Base-by-base conservation (phyloP, 352 stramenopile genomes). In the Globisporangium nodosum region DNA sequence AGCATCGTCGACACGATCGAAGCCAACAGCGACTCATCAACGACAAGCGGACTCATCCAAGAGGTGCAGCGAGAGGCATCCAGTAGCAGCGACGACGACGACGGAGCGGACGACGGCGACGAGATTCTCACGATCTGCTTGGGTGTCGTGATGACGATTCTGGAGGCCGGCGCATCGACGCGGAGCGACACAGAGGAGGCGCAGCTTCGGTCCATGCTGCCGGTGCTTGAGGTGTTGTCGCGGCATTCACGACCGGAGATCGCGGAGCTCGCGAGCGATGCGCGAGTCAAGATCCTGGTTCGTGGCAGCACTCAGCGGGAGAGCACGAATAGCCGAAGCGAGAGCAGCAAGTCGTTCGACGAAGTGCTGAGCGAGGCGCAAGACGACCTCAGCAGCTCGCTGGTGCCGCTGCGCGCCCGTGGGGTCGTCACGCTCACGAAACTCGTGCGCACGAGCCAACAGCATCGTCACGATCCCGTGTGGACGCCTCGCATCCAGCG, bases 41-140 rank as follows among this genome's bases (percentile, higher is more conserved):
- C 48, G 15, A n/a, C 42, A 5, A 21, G 33, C 21, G 24, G 30
- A 18, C 33, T 62, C 24, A 49, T 62, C n/a, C 12, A 64, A 43
- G 58, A 62, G 35, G 49, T 64, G 30, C 21, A 40, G 35, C 31
- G 21, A 20, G 18, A 3, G 6, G 49, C 27, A 5, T 16, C 11
- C 27, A 61, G 6, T 49, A 49, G 9, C 7, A 48, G 20, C 45
- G 31, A 21, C 52, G 54, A 67, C n/a, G 56, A 55, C 5, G 69
- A 81, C 31, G 66, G 77, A 12, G 72, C 86, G 5, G 74, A 78
- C 58, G 77, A 83, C 21, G 73, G 69, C 12, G 71, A 78, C 21
- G 85, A 93, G 45, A 85, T 94, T 7, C 49, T 94, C 52, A 87
- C 73, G 3, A 78, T 94, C n/a, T 89, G 80, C 60, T 64, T 94